phyloP scores from a whole-genome alignment of 164 flowering plant species.

The Chimonanthus praecox region DNA sequence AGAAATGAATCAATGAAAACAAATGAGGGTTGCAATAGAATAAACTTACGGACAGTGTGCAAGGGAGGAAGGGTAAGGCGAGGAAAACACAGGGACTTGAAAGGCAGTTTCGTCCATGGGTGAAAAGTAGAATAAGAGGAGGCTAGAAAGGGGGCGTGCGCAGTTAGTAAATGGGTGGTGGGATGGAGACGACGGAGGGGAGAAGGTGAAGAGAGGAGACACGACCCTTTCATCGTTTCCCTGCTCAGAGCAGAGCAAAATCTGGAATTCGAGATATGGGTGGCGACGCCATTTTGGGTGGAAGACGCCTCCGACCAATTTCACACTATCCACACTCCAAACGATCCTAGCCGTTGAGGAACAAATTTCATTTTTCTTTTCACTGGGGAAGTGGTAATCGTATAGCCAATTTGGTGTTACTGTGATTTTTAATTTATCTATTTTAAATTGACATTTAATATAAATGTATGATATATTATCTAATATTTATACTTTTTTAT shows the following conservation, averaged over 20 bases:
- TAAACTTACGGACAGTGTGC: slow-evolving; percentile 10
- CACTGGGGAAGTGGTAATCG: too few relatives aligned
- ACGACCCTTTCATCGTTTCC: slow-evolving; percentile 6
- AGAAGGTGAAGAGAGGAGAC: slow-evolving; percentile 7
- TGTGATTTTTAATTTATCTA: too few relatives aligned
- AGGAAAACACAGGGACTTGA: not conserved
- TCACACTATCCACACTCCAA: too few relatives aligned
- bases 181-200: not conserved
- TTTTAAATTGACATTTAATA: too few relatives aligned
- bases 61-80: slow-evolving; percentile 4
- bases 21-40: not conserved
- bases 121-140: not conserved
- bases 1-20: not conserved
- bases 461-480: too few relatives aligned
- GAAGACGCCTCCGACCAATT: not conserved
- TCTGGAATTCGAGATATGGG: not conserved
- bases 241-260: not conserved
- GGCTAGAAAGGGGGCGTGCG: not conserved
- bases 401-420: too few relatives aligned
- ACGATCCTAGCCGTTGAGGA: too few relatives aligned
- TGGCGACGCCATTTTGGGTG: not conserved
- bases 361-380: too few relatives aligned
- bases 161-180: not conserved
- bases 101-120: not conserved
- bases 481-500: too few relatives aligned